Conservation (phyloP, 2,329 filamentous ascomycete species). For the Pseudogymnoascus sp. region DNA sequence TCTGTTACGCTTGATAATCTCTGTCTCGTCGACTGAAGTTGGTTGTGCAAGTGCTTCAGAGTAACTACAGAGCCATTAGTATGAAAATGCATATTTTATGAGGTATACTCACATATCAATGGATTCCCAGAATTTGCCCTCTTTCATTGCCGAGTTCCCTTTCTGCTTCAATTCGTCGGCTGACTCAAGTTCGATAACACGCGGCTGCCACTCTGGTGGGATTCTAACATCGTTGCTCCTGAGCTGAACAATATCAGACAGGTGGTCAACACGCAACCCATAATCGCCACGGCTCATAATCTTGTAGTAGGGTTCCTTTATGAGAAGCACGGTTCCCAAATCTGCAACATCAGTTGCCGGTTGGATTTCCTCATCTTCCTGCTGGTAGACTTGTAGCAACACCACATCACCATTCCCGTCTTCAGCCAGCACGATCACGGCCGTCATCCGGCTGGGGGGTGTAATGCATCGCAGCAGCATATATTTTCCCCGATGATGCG, state of each 20-base stretch:
- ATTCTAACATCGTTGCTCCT: conserved; percentile 30
- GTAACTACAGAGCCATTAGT: conserved; percentile 23
- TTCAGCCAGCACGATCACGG: conserved; percentile 23
- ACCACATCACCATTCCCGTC: conserved; percentile 19
- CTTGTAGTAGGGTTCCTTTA: conserved; percentile 49
- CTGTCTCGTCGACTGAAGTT: conserved; percentile 26
- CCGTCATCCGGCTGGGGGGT: conserved; percentile 19
- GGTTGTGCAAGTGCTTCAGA: conserved; percentile 13
- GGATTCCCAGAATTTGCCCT: conserved; percentile 22
- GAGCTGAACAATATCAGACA: conserved; percentile 39
- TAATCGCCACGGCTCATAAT: conserved; percentile 31
- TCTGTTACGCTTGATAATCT: conserved; percentile 27
- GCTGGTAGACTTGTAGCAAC: conserved; percentile 33
- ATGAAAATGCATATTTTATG: conserved; percentile 23
- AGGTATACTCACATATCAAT: conserved; percentile 9
- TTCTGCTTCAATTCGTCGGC: conserved; percentile 13
- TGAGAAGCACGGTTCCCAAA: conserved; percentile 27
- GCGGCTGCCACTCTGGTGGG: conserved; percentile 33
- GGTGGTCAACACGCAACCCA: conserved; percentile 43
- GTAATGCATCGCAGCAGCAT: conserved; percentile 19
- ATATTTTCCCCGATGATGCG: conserved; percentile 33
- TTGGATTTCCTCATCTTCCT: conserved; percentile 30
- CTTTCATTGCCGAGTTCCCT: conserved; percentile 15
- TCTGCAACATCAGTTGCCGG: conserved; percentile 29
- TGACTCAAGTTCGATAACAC: conserved; percentile 19